Percentiles rank a stretch among this genome's conserved stretches.
These are phyloP conservation scores for Ascochyta viciae-villosae DNA, from an alignment of 2,329 filamentous ascomycete genomes.

Conservation along the genomic window DNA sequence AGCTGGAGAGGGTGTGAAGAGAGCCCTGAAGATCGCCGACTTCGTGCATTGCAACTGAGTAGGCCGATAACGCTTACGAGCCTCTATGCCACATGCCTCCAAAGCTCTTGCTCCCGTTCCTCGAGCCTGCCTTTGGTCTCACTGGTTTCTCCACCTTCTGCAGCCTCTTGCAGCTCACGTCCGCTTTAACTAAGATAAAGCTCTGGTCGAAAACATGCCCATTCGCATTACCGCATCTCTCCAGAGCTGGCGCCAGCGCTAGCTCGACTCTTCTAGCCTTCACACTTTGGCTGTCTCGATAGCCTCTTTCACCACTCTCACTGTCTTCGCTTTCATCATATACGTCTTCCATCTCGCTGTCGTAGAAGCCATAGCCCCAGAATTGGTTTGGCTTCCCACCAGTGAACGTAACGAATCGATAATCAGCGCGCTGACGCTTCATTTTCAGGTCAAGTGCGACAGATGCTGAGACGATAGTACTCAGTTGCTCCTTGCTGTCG, in stretches of 20 bases:
- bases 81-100: constrained; percentile 24
- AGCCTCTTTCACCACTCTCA: constrained; percentile 14
- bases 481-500: constrained; percentile 41
- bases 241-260: constrained; percentile 46
- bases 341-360: constrained; percentile 49
- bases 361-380: constrained; percentile 47
- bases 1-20: background rate
- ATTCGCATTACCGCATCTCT: constrained; percentile 49
- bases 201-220: constrained; percentile 48
- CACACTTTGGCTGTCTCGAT: constrained; percentile 16
- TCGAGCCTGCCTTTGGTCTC: constrained; percentile 20
- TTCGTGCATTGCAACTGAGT: background rate
- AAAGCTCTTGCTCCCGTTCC: constrained; percentile 20
- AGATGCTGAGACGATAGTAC: constrained; percentile 45
- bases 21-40: constrained; percentile 2
- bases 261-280: constrained; percentile 41
- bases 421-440: constrained; percentile 47
- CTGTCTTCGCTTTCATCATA: constrained; percentile 37
- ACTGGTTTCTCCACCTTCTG: constrained; percentile 30
- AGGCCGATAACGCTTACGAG: background rate
- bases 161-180: constrained; percentile 46
- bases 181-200: constrained; percentile 48
- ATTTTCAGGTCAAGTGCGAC: constrained; percentile 48
- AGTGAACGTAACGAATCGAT: constrained; percentile 48
- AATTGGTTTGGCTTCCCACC: constrained; percentile 42